Evolutionary conservation across 805 yeast species (phyloP).

Genomic region (Candida xyloterini): DNA sequence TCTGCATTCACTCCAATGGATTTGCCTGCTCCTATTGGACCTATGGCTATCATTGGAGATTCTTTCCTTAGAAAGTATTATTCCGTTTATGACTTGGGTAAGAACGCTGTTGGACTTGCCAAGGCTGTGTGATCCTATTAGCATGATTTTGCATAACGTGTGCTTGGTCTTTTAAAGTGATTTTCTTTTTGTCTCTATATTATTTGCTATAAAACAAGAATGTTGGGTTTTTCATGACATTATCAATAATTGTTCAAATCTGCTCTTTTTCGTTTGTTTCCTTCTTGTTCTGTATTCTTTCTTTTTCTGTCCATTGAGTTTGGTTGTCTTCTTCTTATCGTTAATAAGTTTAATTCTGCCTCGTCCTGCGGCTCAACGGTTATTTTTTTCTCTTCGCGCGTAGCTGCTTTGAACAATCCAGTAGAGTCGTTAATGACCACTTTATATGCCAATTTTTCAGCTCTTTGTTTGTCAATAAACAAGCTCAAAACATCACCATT

Average conservation of each 20-base stretch:
- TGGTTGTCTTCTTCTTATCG: slow-evolving; percentile 7
- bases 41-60: slow-evolving; percentile 94
- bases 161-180: slow-evolving; percentile 3
- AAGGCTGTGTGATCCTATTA: slow-evolving; percentile 46
- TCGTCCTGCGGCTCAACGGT: slow-evolving; percentile 22
- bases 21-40: slow-evolving; percentile 95
- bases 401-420: slow-evolving; percentile 55
- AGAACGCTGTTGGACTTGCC: slow-evolving; percentile 94
- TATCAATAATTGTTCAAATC: slow-evolving; percentile 18
- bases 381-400: slow-evolving; percentile 27
- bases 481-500: slow-evolving; percentile 66
- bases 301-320: slow-evolving; percentile 10
- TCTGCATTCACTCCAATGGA: slow-evolving; percentile 97
- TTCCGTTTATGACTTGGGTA: slow-evolving; percentile 88
- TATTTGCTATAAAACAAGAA: slow-evolving; percentile 10
- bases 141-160: slow-evolving; percentile 1
- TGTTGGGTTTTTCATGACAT: neutral
- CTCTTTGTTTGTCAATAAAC: slow-evolving; percentile 55
- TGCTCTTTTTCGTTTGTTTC: slow-evolving; percentile 22
- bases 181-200: slow-evolving; percentile 9
- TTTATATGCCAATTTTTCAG: slow-evolving; percentile 51
- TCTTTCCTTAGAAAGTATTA: slow-evolving; percentile 95
- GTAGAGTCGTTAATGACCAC: slow-evolving; percentile 57
- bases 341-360: slow-evolving; percentile 11
- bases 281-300: slow-evolving; percentile 5